Evolutionary conservation across 208 protist species (phyloP), one percentile per base, ranked within the genome.

Genomic region (Naegleria gruberi): DNA sequence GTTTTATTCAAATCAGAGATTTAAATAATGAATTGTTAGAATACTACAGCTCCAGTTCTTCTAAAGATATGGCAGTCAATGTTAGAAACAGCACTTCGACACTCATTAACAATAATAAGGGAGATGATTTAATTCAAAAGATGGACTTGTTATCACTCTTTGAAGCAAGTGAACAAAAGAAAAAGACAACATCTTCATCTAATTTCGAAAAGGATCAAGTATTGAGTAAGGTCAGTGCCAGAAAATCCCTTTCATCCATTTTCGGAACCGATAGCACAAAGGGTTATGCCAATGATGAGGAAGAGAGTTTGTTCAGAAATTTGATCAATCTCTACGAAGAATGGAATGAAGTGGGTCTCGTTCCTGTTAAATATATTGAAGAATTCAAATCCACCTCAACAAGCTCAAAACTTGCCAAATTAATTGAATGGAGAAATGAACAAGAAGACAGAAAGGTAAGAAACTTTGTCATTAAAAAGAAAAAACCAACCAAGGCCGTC

Each of bases 381-480:
- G 41, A 84, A 45, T 45, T 84, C 40, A 84, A 41, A 15, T 45
- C 81, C 17, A 7, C 10, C 15, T 44, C 37, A 4, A 84, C 81
- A 6, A 34, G 8, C 40, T 45, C 10, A 41, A 84, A 84, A 45
- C 15, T 84, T 44, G 17, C 8, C 23, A 41, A 34, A 26, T 4
- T 84, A 15, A 46, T 84, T 42, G 81, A 84, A 30, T 84, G 81
- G 81, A 84, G 81, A 45, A 84, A 84, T 45, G 81, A 84, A 84
- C 34, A 46, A 30, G 81, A 84, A 45, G 81, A 84, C 12, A 44
- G n/a, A 45, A 84, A 84, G 81, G 44, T 44, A 12, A 41, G 81
- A 46, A 84, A 84, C n/a, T 84, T 84, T 34, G 65, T 77, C 17
- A 77, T 77, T 77, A 77, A 77, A 26, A 77, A 77, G 30, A 77